Percentiles rank a stretch among this genome's conserved stretches.
Evolutionary conservation across 768 basidiomycete species (phyloP).

Genomic region (Pisolithus tinctorius): DNA sequence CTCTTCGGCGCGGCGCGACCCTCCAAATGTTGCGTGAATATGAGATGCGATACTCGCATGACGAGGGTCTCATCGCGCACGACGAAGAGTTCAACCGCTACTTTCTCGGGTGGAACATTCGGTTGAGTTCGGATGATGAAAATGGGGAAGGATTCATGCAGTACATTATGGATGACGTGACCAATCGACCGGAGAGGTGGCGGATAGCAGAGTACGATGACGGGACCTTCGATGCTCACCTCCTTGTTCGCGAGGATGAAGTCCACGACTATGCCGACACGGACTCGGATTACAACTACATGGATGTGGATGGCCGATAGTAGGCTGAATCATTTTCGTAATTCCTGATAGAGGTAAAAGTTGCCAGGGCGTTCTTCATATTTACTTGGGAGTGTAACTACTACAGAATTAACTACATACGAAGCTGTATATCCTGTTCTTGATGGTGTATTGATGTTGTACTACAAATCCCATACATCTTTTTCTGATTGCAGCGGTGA

Average conservation of each 20-base stretch:
- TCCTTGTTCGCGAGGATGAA: conserved; percentile 31
- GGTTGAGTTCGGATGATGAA: conserved; percentile 36
- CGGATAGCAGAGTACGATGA: conserved; percentile 26
- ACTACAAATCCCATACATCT: too few relatives aligned
- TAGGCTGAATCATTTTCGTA: not conserved
- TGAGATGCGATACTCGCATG: conserved; percentile 48
- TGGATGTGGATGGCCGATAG: conserved; percentile 12
- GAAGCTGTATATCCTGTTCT: not conserved
- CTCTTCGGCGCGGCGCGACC: conserved; percentile 57
- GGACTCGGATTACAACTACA: conserved; percentile 35
- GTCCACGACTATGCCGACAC: conserved; percentile 28
- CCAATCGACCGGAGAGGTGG: conserved; percentile 40
- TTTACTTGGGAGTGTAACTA: not conserved
- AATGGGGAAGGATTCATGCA: conserved; percentile 36
- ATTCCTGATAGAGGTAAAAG: not conserved
- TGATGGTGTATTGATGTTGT: not conserved
- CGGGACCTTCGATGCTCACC: conserved; percentile 38
- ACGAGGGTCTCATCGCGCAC: conserved; percentile 45
- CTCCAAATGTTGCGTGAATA: conserved; percentile 51
- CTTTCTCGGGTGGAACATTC: conserved; percentile 66
- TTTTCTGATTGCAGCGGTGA: too few relatives aligned
- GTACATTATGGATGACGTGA: conserved; percentile 35
- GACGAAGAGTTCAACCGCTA: conserved; percentile 39
- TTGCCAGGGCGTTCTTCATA: not conserved
- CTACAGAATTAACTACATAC: not conserved